A percentile compares a stretch with the other conserved stretches of the same genome.
These are phyloP conservation scores for Hansenula sp. DNA, from an alignment of 1,139 yeast genomes.

Conservation along the genomic window DNA sequence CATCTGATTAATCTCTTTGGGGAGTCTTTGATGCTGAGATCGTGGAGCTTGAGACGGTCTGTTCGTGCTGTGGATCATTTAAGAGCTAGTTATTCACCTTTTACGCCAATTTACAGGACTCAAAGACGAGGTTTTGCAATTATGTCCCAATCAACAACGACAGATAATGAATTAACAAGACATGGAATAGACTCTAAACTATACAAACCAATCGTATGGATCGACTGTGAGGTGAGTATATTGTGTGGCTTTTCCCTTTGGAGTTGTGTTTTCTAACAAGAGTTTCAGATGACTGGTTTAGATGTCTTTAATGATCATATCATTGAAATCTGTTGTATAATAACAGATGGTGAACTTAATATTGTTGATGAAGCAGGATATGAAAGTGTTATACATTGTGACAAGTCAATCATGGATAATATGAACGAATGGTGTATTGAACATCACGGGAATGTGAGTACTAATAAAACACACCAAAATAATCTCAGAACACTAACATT, in stretches of 20 bases:
- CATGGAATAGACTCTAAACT: neutral
- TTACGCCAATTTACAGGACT: too few species aligned
- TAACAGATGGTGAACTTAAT: conserved; percentile 79
- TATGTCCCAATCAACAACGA: neutral
- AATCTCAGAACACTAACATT: neutral
- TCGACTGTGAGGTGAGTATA: conserved; percentile 21
- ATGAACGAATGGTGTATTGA: conserved; percentile 87
- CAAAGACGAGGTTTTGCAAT: neutral
- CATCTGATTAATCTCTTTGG: too few species aligned
- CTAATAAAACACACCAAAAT: neutral
- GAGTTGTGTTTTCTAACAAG: neutral
- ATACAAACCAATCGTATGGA: conserved; percentile 22
- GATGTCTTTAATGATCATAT: conserved; percentile 69
- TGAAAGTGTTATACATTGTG: conserved; percentile 77
- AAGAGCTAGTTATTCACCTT: neutral
- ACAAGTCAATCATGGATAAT: conserved; percentile 53
- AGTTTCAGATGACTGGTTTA: conserved; percentile 79
- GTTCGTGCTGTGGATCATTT: too few species aligned
- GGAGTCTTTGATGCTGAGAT: too few species aligned
- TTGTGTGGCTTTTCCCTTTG: neutral
- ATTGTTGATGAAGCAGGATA: conserved; percentile 67
- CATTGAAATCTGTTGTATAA: conserved; percentile 85
- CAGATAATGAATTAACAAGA: too few species aligned
- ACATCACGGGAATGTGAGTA: conserved; percentile 54
- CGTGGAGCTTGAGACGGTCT: too few species aligned